Evolutionary conservation across 179 eudicot genomes (phyloP), one percentile per base, ranked within the genome.

Genomic region (Beta corolliflora): DNA sequence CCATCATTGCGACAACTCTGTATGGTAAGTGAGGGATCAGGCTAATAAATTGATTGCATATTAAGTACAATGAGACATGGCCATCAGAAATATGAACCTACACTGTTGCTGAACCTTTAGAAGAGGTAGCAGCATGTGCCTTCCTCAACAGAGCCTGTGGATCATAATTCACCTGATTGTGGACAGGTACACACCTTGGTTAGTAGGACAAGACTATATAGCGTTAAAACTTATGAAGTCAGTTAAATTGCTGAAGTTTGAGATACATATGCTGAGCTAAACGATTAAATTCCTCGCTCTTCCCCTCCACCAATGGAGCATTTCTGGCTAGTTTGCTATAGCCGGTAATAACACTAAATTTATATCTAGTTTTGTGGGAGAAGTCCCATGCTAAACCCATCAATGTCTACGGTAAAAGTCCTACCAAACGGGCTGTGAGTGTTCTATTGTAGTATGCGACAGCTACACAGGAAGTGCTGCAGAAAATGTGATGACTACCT

Each of bases 31-130:
- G 46, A 68, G 15, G 41, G 72, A 67, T 16, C 50, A 73, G 18
- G 29, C 36, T 67, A 59, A 21, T 18, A 70, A 18, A 3, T 54
- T 8, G n/a, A 79, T 18, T 59, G 64, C 60, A 76, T n/a, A 64
- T 45, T 14, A 44, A 77, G 14, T 14, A 11, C 8, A 48, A 3
- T 18, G 60, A 3, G 71, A 50, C 8, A 1, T 54, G 18, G 21
- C 36, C 7, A 1, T 59, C 15, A n/a, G 52, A 68, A 59, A 46
- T 13, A 76, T 81, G 78, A 88, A 92, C 98, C 78, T 91, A 95
- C 99, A 92, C 90, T 50, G 99, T 94, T 61, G 99, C 98, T 77
- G 99, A 95, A 76, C 99, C 99, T 81, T 21, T 84, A 52, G 95
- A 92, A 81, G 92, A 82, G 76, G 97, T 92, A 19, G 96, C 90